These are phyloP conservation scores for Neostapfia colusana DNA, from an alignment of 176 grass and related monocot genomes.

Conservation along the genomic window DNA sequence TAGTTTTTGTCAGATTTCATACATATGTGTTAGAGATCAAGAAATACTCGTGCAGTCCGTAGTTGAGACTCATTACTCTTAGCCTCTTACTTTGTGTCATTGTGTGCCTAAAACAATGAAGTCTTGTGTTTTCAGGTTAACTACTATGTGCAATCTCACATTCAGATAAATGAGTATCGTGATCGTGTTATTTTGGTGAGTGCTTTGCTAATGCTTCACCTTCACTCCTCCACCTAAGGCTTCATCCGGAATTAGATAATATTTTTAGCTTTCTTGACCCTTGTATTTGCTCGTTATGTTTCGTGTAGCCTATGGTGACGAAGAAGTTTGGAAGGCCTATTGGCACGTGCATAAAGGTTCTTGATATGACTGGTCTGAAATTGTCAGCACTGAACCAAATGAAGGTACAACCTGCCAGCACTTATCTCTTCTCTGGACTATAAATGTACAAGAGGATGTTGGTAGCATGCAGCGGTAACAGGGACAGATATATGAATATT, in stretches of 20 bases:
- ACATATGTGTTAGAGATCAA: slow-evolving; percentile 20
- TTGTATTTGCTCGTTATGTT: slow-evolving; percentile 43
- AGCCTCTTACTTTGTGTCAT: slow-evolving; percentile 8
- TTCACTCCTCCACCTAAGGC: not conserved
- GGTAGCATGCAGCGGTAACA: not conserved
- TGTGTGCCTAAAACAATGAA: slow-evolving; percentile 12
- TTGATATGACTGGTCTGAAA: slow-evolving; percentile 94
- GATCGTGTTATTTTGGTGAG: slow-evolving; percentile 92
- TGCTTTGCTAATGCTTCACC: slow-evolving; percentile 22
- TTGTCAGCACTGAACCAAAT: slow-evolving; percentile 78
- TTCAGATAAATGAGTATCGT: slow-evolving; percentile 96
- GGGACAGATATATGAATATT: slow-evolving; percentile 3
- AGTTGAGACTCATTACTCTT: not conserved
- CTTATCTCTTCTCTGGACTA: slow-evolving; percentile 3
- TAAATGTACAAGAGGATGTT: not conserved
- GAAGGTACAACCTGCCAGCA: slow-evolving; percentile 54
- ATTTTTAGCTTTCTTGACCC: slow-evolving; percentile 21
- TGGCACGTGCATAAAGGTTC: slow-evolving; percentile 78
- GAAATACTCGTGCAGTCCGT: not conserved
- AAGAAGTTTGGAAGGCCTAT: slow-evolving; percentile 70
- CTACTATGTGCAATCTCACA: slow-evolving; percentile 94
- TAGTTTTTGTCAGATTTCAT: slow-evolving; percentile 30
- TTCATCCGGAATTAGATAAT: not conserved
- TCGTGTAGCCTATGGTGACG: slow-evolving; percentile 48
- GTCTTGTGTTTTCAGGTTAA: slow-evolving; percentile 60